Evolutionary conservation across 2,329 filamentous ascomycete genomes (phyloP).

Genomic region (Pseudogymnoascus sp.): DNA sequence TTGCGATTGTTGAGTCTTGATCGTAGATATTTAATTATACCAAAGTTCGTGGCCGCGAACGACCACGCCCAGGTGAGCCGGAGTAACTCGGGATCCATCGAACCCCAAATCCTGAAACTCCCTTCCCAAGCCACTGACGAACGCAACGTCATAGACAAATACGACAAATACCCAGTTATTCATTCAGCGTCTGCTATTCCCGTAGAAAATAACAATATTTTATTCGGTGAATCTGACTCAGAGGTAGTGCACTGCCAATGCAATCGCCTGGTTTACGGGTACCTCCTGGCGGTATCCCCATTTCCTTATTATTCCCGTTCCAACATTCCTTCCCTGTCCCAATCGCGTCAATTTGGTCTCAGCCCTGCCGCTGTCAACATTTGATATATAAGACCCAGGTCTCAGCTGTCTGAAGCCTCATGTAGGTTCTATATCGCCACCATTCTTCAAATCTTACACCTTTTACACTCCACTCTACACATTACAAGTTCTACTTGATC

Average conservation of each 20-base stretch:
- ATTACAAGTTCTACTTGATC: not conserved
- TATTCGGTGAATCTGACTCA: not conserved
- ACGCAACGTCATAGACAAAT: not conserved
- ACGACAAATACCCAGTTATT: not conserved
- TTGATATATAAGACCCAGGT: conserved; percentile 4
- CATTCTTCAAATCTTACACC: not conserved
- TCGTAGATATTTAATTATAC: not conserved
- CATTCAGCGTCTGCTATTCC: not conserved
- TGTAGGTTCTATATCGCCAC: not conserved
- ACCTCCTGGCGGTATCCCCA: not conserved
- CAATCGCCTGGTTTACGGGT: not conserved
- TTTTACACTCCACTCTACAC: conserved; percentile 3
- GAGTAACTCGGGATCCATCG: not conserved
- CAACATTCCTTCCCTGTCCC: not conserved
- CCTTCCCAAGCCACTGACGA: not conserved
- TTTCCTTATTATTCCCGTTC: not conserved
- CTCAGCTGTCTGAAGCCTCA: not conserved
- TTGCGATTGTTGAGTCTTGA: not conserved
- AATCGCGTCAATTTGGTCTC: not conserved
- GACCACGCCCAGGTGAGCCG: not conserved
- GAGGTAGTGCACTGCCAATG: not conserved
- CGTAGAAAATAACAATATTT: not conserved
- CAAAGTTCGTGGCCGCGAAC: not conserved
- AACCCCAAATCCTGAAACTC: not conserved
- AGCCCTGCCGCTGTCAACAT: not conserved